phyloP scores from a whole-genome alignment of 768 basidiomycete species.

The Nevesoporus exiguus region DNA sequence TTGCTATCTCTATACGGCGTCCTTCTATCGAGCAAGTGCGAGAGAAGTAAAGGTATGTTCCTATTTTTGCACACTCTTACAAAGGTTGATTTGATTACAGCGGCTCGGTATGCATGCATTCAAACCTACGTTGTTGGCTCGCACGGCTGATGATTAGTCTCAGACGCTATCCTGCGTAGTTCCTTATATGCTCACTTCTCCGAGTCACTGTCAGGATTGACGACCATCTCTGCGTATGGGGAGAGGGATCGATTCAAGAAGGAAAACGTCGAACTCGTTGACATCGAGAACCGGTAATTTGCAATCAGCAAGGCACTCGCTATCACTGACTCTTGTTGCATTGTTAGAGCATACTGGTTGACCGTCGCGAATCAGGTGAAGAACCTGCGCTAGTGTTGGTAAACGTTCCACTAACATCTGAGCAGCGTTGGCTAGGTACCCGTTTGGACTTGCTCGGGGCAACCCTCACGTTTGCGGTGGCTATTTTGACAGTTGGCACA shows the following conservation, averaged over 20 bases:
- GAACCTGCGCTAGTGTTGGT: neutral
- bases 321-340: neutral
- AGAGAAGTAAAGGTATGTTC: conserved; percentile 73
- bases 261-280: conserved; percentile 70
- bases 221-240: conserved; percentile 86
- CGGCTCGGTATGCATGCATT: conserved; percentile 45
- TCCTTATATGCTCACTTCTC: conserved; percentile 93
- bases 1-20: conserved; percentile 66
- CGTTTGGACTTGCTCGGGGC: conserved; percentile 84
- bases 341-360: conserved; percentile 72
- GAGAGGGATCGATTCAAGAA: conserved; percentile 70
- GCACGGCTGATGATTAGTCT: neutral
- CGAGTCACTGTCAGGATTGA: conserved; percentile 83
- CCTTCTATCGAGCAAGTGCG: conserved; percentile 83
- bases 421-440: conserved; percentile 79
- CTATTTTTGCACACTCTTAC: neutral
- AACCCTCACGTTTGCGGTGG: conserved; percentile 71
- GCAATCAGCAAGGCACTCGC: neutral
- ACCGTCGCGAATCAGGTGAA: conserved; percentile 75
- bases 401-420: neutral
- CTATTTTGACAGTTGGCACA: conserved; percentile 75
- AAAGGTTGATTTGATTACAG: conserved; percentile 30
- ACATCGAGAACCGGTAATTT: conserved; percentile 74
- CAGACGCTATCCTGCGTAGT: conserved; percentile 82
- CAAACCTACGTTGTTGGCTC: neutral